Base-by-base conservation (phyloP, 495 filamentous ascomycete genomes). In the Cetradonia linearis region DNA sequence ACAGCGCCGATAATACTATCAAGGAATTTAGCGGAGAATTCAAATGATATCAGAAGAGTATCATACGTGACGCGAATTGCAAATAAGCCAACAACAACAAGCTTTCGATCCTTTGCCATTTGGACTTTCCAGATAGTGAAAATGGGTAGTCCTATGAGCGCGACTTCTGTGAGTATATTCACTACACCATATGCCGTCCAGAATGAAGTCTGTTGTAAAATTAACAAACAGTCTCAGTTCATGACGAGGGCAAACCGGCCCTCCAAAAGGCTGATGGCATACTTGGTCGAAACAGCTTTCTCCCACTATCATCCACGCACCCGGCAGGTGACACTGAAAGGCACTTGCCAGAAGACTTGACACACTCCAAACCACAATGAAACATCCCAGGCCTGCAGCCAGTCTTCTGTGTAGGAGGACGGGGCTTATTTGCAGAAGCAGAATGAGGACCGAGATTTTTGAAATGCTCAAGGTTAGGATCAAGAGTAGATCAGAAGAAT, bases 161-260 rank as follows among this genome's bases (percentile, higher is more conserved):
- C 70, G 16, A 49, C 62, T 48, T 79, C 77, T 1, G 71, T 70
- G 10, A 78, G 13, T 31, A 77, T 73, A 42, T 77, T 78, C 1
- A 70, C 68, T 31, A 73, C 61, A 42, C 63, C 68, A 33, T 77
- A 70, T 44, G 71, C 77, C 31, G 72, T 69, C 58, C 72, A 67
- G 67, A 76, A 78, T 8, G 71, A 66, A 14, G 37, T 52, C 73
- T 74, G 28, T 23, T 16, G 18, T 11, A 4, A 28, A 64, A 31
- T 69, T 62, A 36, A 13, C 20, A 25, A 18, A 27, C 7, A 44
- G 11, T 28, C 61, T 60, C 1, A 33, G 23, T 37, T n/a, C n/a
- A 1, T 9, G n/a, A 8, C 1, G 10, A 20, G 23, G n/a, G 5
- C 23, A 13, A 18, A 5, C 18, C 18, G 37, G 38, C 38, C 11